Conservation (phyloP, 495 filamentous ascomycete genomes). For the Trichoderma asperelloides region DNA sequence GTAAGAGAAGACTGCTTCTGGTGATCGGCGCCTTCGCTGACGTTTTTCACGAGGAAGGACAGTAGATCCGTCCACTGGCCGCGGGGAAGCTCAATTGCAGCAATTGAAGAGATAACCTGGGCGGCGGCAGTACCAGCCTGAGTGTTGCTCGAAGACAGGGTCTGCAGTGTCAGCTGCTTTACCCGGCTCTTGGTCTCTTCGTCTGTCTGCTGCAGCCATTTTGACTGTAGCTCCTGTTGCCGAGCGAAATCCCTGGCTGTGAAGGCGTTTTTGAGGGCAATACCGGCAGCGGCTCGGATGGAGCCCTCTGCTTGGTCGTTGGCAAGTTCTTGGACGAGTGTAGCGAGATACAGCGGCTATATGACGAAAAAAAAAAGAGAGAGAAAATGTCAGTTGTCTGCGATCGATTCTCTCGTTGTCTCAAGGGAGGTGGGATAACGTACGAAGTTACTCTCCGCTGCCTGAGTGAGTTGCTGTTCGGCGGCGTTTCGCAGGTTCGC, state of each 20-base stretch:
- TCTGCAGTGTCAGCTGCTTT: conserved; percentile 80
- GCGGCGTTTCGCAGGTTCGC: conserved; percentile 77
- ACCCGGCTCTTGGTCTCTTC: conserved; percentile 71
- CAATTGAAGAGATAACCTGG: conserved; percentile 90
- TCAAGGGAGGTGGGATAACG: conserved; percentile 34
- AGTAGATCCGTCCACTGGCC: conserved; percentile 96
- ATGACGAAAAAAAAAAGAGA: conserved; percentile 5
- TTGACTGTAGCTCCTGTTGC: conserved; percentile 75
- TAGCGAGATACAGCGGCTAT: conserved; percentile 81
- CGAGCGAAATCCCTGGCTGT: conserved; percentile 80
- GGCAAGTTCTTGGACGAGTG: conserved; percentile 83
- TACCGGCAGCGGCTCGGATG: conserved; percentile 86
- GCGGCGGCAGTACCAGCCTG: conserved; percentile 83
- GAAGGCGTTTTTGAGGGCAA: conserved; percentile 95
- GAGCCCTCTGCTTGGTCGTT: conserved; percentile 76
- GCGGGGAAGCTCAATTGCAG: conserved; percentile 84
- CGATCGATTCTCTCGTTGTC: conserved; percentile 10
- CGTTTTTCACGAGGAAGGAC: conserved; percentile 77
- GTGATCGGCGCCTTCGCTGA: conserved; percentile 72
- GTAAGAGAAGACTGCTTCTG: conserved; percentile 91
- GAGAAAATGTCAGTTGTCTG: conserved; percentile 12
- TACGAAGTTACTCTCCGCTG: conserved; percentile 91
- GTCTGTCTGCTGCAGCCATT: conserved; percentile 80
- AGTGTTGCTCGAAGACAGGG: conserved; percentile 62
- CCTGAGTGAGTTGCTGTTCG: conserved; percentile 87